Percentiles rank a stretch among this genome's conserved stretches.
Conservation (phyloP, 208 protist genomes). For the Kentomonas sorsogonicus region DNA sequence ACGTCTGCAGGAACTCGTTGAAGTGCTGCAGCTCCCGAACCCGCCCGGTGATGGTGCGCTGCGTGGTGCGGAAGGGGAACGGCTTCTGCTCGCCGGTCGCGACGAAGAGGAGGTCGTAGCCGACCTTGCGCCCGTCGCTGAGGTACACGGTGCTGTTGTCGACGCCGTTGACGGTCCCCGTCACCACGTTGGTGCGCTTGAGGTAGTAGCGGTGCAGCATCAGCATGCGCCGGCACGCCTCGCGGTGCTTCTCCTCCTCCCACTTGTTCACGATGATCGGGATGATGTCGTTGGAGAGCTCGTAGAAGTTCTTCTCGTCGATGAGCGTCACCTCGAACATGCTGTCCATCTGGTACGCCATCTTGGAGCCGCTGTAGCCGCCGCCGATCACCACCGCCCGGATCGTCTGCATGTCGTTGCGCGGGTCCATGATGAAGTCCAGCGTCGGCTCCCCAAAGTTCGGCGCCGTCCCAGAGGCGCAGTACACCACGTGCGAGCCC, state of each 20-base stretch:
- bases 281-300: constrained; percentile 82
- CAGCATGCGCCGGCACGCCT: constrained; percentile 70
- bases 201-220: constrained; percentile 86
- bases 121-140: constrained; percentile 50
- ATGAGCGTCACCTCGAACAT: constrained; percentile 82
- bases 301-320: constrained; percentile 87
- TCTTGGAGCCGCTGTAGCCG: constrained; percentile 65
- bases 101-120: constrained; percentile 81
- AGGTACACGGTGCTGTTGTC: constrained; percentile 55
- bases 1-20: constrained; percentile 61
- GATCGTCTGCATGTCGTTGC: constrained; percentile 65
- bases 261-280: constrained; percentile 59
- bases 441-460: no score
- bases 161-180: constrained; percentile 74
- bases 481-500: no score
- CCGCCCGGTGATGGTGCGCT: constrained; percentile 67
- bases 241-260: constrained; percentile 47
- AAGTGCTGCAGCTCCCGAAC: constrained; percentile 74
- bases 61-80: constrained; percentile 62
- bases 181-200: constrained; percentile 74
- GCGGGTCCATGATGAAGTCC: constrained; percentile 71
- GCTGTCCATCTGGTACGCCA: constrained; percentile 82
- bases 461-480: no score
- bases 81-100: constrained; percentile 71
- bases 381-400: constrained; percentile 79